Base-by-base conservation (phyloP, 2,329 filamentous ascomycete genomes). In the Ilyonectria mors-panacis region DNA sequence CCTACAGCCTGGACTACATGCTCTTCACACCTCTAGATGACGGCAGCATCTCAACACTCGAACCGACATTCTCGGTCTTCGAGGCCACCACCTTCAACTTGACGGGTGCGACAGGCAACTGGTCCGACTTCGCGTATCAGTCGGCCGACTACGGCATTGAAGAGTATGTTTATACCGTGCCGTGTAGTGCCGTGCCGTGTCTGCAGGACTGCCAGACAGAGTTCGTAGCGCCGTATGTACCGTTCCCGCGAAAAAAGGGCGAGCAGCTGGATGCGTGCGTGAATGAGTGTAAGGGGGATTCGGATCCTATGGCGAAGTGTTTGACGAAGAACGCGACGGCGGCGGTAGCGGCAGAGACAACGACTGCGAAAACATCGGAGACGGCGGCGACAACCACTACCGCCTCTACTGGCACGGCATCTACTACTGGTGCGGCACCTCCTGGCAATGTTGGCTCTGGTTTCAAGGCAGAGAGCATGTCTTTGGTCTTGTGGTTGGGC, bases 151-250 rank as follows among this genome's bases (percentile, higher is more conserved):
- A 48, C 26, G 63, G 63, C 13, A 57, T 61, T n/a, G 56, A 56
- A 4, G 30, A 50, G 7, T 26, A 26, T 23, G 21, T 39, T 17
- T 21, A 9, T 13, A 26, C 13, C 15, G 21, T 59, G 7, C 48
- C 62, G 17, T 65, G 62, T 28, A 26, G n/a, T 9, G 62, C 57
- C 8, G 51, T 65, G 10, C 50, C 57, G 7, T 65, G 63, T 35
- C 19, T 57, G 6, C 19, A 60, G 28, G 44, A 56, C 6, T 65
- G 56, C 50, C 57, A 65, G 48, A 60, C 47, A n/a, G 17, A 44
- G 37, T 61, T 30, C n/a, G 48, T 61, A 6, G 37, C 47, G 33
- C 37, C 56, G 39, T 56, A 55, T 19, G 56, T 53, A 23, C 23
- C 51, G 19, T 37, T 44, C 26, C 28, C 37, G n/a, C 19, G 51